Evolutionary conservation across 2,329 filamentous ascomycete genomes (phyloP).

Genomic region (Xylariomycetidae sp.): DNA sequence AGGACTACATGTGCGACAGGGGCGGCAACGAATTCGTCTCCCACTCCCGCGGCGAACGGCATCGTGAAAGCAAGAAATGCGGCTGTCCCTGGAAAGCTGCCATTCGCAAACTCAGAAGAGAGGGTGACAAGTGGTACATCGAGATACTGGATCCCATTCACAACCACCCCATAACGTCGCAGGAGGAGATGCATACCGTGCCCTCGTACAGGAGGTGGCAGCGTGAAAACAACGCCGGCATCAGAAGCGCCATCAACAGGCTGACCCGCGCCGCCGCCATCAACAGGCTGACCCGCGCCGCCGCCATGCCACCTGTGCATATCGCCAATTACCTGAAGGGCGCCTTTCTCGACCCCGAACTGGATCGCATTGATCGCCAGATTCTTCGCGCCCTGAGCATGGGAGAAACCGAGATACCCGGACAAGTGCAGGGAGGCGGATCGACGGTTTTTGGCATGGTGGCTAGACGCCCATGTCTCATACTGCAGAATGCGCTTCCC

Average conservation of each 20-base stretch:
- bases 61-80: slow-evolving; percentile 22
- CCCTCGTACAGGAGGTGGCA: slow-evolving; percentile 27
- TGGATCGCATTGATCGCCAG: slow-evolving; percentile 23
- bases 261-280: slow-evolving; percentile 22
- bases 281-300: slow-evolving; percentile 18
- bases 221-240: slow-evolving; percentile 24
- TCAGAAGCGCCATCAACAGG: slow-evolving; percentile 18
- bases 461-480: slow-evolving; percentile 20
- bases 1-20: slow-evolving; percentile 25
- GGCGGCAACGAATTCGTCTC: slow-evolving; percentile 25
- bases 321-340: slow-evolving; percentile 23
- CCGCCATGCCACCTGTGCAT: slow-evolving; percentile 21
- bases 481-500: slow-evolving; percentile 9
- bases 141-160: slow-evolving; percentile 21
- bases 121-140: slow-evolving; percentile 25
- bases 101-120: slow-evolving; percentile 21
- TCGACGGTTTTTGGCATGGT: slow-evolving; percentile 20
- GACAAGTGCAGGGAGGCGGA: slow-evolving; percentile 9
- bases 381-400: slow-evolving; percentile 24
- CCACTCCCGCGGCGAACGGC: slow-evolving; percentile 24
- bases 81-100: slow-evolving; percentile 24
- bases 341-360: slow-evolving; percentile 16
- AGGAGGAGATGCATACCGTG: slow-evolving; percentile 25
- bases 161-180: slow-evolving; percentile 23
- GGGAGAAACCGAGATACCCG: slow-evolving; percentile 19